Percentiles rank a stretch among this genome's conserved stretches.
phyloP scores from a whole-genome alignment of 164 flowering plant species.

The Kalanchoe fedtschenkoi region DNA sequence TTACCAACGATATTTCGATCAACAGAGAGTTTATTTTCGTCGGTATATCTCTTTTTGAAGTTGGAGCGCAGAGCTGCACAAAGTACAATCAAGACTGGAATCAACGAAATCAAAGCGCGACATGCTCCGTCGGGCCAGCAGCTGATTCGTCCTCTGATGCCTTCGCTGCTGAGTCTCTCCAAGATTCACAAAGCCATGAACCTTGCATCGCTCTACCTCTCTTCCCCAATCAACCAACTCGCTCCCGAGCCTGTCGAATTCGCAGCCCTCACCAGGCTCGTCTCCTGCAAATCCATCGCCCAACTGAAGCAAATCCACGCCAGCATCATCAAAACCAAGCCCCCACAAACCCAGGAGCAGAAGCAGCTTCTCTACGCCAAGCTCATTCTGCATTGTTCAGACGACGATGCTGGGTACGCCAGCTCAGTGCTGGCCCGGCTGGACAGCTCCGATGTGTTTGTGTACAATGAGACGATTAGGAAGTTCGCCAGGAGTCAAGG shows the following conservation, averaged over 20 bases:
- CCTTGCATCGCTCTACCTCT: too few relatives aligned
- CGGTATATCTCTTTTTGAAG: too few relatives aligned
- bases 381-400: slow-evolving; percentile 9
- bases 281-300: slow-evolving; percentile 19
- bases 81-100: too few relatives aligned
- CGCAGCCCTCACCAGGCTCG: slow-evolving; percentile 8
- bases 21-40: too few relatives aligned
- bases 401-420: slow-evolving; percentile 9
- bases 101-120: too few relatives aligned
- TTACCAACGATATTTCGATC: too few relatives aligned
- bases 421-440: slow-evolving; percentile 6
- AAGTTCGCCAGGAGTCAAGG: slow-evolving; percentile 10
- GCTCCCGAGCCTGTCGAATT: slow-evolving; percentile 1
- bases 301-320: slow-evolving; percentile 22
- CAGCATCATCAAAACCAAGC: slow-evolving; percentile 12
- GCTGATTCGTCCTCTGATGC: too few relatives aligned
- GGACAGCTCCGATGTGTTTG: slow-evolving; percentile 1
- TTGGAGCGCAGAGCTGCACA: too few relatives aligned
- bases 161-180: too few relatives aligned
- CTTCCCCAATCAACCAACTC: too few relatives aligned
- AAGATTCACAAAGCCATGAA: too few relatives aligned
- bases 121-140: too few relatives aligned
- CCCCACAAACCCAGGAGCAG: slow-evolving; percentile 13
- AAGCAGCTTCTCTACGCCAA: slow-evolving; percentile 7
- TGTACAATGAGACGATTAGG: slow-evolving; percentile 19